Evolutionary conservation across 2,329 filamentous ascomycete genomes (phyloP).

Genomic region (Lecanicillium sp.): DNA sequence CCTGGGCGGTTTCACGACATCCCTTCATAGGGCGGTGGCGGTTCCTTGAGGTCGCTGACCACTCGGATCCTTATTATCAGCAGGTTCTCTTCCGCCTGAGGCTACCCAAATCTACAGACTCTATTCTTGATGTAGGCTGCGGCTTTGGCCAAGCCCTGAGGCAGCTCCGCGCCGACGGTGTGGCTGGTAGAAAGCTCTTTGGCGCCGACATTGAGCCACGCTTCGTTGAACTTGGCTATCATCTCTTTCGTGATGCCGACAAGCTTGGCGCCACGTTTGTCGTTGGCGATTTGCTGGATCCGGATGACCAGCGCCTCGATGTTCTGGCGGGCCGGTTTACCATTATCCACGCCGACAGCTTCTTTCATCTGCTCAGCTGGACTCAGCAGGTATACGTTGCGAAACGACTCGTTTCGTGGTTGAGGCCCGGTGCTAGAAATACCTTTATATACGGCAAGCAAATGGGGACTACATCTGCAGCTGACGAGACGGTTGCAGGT

Average conservation of each 20-base stretch:
- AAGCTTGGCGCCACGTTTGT: constrained; percentile 39
- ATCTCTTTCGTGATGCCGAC: constrained; percentile 53
- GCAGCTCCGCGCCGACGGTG: constrained; percentile 42
- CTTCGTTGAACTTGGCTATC: constrained; percentile 52
- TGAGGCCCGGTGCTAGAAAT: constrained; percentile 33
- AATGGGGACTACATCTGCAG: constrained; percentile 28
- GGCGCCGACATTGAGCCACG: constrained; percentile 38
- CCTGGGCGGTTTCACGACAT: constrained; percentile 35
- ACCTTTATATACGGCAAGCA: constrained; percentile 44
- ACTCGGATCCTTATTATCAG: constrained; percentile 32
- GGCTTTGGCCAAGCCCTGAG: constrained; percentile 41
- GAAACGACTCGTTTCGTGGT: constrained; percentile 34
- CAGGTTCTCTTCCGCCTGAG: constrained; percentile 33
- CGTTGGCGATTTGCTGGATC: constrained; percentile 39
- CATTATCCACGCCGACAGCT: constrained; percentile 40
- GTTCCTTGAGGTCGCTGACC: constrained; percentile 35
- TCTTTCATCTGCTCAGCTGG: constrained; percentile 43
- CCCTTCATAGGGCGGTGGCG: constrained; percentile 42
- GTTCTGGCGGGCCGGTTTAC: constrained; percentile 31
- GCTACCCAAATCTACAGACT: constrained; percentile 26
- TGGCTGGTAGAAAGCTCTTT: constrained; percentile 36
- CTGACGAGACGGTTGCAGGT: constrained; percentile 14
- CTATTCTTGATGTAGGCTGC: constrained; percentile 41
- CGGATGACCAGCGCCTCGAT: constrained; percentile 25
- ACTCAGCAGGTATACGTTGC: constrained; percentile 36